Percentiles rank a stretch among this genome's conserved stretches.
Conservation (phyloP, 208 protist species). For the Wallacemonas sp. region DNA sequence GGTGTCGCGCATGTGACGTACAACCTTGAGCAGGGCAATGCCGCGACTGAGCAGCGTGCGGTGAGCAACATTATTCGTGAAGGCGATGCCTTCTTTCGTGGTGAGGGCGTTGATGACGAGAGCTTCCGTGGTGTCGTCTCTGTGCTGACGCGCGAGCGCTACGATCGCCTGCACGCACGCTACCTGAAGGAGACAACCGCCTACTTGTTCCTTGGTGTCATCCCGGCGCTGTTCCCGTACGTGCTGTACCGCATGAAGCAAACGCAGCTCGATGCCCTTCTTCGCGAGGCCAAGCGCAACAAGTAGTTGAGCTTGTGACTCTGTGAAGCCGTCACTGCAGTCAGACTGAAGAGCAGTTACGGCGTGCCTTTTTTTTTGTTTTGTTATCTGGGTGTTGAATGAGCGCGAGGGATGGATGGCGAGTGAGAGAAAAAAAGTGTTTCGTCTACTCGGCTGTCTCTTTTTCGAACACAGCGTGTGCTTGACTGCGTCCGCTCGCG, state of each 20-base stretch:
- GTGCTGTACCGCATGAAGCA: constrained; percentile 78
- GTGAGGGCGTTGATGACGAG: constrained; percentile 76
- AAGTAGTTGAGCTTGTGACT: constrained; percentile 24
- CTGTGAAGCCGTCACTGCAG: neutral
- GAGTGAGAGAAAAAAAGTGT: neutral
- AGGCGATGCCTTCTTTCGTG: constrained; percentile 64
- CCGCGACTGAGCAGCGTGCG: constrained; percentile 34
- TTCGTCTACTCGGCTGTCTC: too few relatives aligned
- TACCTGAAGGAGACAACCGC: constrained; percentile 74
- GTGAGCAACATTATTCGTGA: constrained; percentile 87
- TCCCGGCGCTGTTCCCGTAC: constrained; percentile 75
- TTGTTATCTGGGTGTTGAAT: neutral
- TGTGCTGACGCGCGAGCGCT: constrained; percentile 80
- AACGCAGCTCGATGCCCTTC: constrained; percentile 60
- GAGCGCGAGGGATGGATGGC: constrained; percentile 9
- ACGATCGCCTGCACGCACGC: constrained; percentile 73
- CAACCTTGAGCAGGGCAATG: constrained; percentile 60
- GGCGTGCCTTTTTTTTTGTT: neutral
- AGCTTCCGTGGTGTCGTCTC: constrained; percentile 79
- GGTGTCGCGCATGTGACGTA: constrained; percentile 71
- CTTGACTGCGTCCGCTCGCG: too few relatives aligned
- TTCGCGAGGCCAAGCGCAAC: constrained; percentile 55
- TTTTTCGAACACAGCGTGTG: too few relatives aligned
- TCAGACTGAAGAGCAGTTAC: constrained; percentile 10
- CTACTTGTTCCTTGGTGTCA: constrained; percentile 78